Percentiles rank a stretch among this genome's conserved stretches.
Conservation (phyloP, 345 rosid genomes). For the Populus nigra region DNA sequence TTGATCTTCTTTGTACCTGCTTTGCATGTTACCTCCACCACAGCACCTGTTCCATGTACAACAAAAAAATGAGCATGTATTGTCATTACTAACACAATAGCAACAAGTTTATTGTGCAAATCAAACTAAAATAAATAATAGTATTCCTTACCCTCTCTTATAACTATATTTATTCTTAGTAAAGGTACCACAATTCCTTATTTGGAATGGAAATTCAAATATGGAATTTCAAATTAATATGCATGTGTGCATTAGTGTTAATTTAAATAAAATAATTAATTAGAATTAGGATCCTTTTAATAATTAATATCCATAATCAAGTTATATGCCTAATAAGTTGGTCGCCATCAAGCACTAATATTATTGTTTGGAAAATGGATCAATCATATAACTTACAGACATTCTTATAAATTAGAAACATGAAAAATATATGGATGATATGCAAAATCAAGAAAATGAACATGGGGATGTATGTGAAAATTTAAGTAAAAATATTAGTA, state of each 20-base stretch:
- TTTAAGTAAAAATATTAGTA: not conserved
- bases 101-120: not conserved
- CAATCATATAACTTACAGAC: not conserved
- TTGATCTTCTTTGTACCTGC: constrained; percentile 15
- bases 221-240: not conserved
- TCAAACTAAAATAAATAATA: too few relatives aligned
- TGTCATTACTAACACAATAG: too few relatives aligned
- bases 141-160: too few relatives aligned
- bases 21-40: constrained; percentile 34
- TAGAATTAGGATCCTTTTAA: too few relatives aligned
- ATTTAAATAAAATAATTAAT: too few relatives aligned
- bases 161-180: not conserved
- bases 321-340: not conserved
- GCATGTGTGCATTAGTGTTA: too few relatives aligned
- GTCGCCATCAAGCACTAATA: not conserved
- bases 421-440: not conserved
- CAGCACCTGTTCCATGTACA: constrained; percentile 15
- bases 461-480: not conserved
- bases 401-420: not conserved
- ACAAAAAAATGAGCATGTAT: not conserved
- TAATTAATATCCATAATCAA: not conserved
- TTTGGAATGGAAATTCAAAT: not conserved
- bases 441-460: not conserved
- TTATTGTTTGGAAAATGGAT: not conserved
- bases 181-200: not conserved